A percentile compares a stretch with the other conserved stretches of the same genome.
Evolutionary conservation across 225 moss, liverwort and hornwort genomes (phyloP).

Genomic region (Climacium dendroides): DNA sequence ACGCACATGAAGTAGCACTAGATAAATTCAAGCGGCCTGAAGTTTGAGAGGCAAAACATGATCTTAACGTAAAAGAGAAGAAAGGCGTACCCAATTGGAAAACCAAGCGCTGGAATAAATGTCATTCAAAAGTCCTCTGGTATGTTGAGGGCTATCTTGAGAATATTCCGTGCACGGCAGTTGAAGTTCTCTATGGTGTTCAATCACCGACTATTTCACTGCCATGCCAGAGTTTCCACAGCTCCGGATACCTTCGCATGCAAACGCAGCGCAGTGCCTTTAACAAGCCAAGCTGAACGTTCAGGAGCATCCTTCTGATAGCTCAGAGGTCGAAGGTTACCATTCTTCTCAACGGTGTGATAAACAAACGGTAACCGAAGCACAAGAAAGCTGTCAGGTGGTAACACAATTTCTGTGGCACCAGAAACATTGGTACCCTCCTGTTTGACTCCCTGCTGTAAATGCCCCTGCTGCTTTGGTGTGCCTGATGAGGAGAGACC

Average conservation of each 20-base stretch:
- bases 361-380: slow-evolving; percentile 92
- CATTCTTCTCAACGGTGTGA: slow-evolving; percentile 44
- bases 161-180: not conserved
- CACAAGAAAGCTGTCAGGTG: slow-evolving; percentile 93
- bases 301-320: slow-evolving; percentile 64
- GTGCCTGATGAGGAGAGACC: not conserved
- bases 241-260: slow-evolving; percentile 27
- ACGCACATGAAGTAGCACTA: not conserved
- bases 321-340: slow-evolving; percentile 29
- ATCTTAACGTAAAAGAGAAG: not conserved
- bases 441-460: slow-evolving; percentile 2
- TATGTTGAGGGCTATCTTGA: slow-evolving; percentile 9
- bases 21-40: not conserved
- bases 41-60: not conserved
- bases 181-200: not conserved
- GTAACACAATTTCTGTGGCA: slow-evolving; percentile 67
- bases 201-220: not conserved
- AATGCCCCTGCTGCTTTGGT: slow-evolving; percentile 1
- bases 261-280: slow-evolving; percentile 71
- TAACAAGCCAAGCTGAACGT: slow-evolving; percentile 86
- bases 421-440: slow-evolving; percentile 17
- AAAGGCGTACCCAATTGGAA: slow-evolving; percentile 17
- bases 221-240: slow-evolving; percentile 6
- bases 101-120: slow-evolving; percentile 1
- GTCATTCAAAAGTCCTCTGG: slow-evolving; percentile 17